phyloP scores from a whole-genome alignment of 441 rosid genomes.

The Corymbia calophylla region DNA sequence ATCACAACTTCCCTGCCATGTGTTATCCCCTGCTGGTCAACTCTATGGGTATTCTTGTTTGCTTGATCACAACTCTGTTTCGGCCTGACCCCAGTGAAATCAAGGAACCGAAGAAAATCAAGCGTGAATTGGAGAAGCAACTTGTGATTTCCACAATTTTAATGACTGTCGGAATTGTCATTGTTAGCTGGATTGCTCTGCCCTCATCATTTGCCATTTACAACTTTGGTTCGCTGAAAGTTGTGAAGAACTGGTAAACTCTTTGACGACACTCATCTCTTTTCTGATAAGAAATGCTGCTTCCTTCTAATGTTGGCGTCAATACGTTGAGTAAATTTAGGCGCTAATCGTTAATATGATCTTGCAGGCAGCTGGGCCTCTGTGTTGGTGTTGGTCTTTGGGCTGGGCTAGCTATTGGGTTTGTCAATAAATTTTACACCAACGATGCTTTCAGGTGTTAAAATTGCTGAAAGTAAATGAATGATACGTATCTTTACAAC shows the following conservation, averaged over 20 bases:
- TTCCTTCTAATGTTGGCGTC: background rate
- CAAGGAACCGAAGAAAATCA: background rate
- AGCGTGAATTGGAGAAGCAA: conserved; percentile 1
- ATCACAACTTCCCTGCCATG: conserved; percentile 1
- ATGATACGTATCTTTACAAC: background rate
- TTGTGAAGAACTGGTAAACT: conserved; percentile 2
- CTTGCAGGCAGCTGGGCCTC: conserved; percentile 5
- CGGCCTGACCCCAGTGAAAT: background rate
- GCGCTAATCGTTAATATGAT: background rate
- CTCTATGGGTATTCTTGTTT: conserved; percentile 1
- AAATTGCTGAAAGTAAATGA: background rate
- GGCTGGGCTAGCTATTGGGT: conserved; percentile 3
- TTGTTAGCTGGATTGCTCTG: conserved; percentile 1
- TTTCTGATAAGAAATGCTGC: background rate
- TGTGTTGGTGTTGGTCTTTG: conserved; percentile 5
- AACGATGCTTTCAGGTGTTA: conserved; percentile 1
- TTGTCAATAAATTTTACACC: background rate
- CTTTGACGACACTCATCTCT: background rate
- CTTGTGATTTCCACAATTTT: conserved; percentile 3
- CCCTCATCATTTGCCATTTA: background rate
- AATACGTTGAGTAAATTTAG: background rate
- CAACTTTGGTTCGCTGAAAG: background rate
- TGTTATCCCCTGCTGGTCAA: conserved; percentile 3
- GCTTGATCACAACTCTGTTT: conserved; percentile 2
- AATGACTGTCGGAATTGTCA: conserved; percentile 1